Evolutionary conservation across 352 stramenopile genomes (phyloP).

Genomic region (Globisporangium spiculum): DNA sequence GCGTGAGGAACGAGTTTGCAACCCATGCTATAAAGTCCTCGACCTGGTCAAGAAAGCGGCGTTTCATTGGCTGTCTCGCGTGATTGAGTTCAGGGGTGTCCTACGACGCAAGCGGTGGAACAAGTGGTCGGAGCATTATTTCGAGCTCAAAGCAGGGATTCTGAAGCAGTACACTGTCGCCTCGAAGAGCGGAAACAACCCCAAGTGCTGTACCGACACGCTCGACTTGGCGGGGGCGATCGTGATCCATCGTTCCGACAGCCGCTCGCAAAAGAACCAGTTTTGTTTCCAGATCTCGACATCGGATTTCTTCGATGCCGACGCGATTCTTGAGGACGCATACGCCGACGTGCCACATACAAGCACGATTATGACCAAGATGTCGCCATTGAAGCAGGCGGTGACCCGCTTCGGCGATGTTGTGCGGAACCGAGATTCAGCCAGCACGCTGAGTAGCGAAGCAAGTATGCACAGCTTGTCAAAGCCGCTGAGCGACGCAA

Average conservation of each 20-base stretch:
- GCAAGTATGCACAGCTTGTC: slow-evolving; percentile 19
- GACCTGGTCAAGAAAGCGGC: slow-evolving; percentile 61
- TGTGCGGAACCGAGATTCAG: slow-evolving; percentile 31
- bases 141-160: slow-evolving; percentile 67
- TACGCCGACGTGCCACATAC: slow-evolving; percentile 5
- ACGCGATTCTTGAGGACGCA: slow-evolving; percentile 26
- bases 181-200: slow-evolving; percentile 21
- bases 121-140: slow-evolving; percentile 85
- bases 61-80: slow-evolving; percentile 59
- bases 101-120: slow-evolving; percentile 66
- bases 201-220: slow-evolving; percentile 55
- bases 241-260: slow-evolving; percentile 75
- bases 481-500: slow-evolving; percentile 21
- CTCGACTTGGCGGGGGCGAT: slow-evolving; percentile 74
- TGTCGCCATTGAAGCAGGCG: slow-evolving; percentile 65
- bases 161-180: slow-evolving; percentile 77
- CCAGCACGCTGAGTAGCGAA: slow-evolving; percentile 26
- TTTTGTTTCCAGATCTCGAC: slow-evolving; percentile 85
- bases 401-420: slow-evolving; percentile 50
- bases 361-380: slow-evolving; percentile 35
- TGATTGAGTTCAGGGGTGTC: slow-evolving; percentile 70
- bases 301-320: slow-evolving; percentile 26
- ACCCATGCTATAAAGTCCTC: slow-evolving; percentile 62
- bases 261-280: slow-evolving; percentile 59
- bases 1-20: slow-evolving; percentile 69